Evolutionary conservation across 2,329 filamentous ascomycete genomes (phyloP).

Genomic region (Cercospora canescens): DNA sequence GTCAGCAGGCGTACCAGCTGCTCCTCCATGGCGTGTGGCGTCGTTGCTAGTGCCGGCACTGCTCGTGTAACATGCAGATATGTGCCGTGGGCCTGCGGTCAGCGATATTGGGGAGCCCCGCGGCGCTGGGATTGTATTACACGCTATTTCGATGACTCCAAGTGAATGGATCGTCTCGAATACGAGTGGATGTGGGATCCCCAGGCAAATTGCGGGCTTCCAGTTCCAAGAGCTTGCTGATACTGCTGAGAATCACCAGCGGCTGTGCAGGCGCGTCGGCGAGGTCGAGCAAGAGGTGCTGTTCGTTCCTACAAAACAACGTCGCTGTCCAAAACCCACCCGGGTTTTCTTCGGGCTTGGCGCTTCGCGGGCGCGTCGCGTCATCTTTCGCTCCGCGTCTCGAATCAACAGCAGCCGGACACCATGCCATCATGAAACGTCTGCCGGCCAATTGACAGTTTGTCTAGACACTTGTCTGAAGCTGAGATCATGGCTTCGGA

Average conservation of each 20-base stretch:
- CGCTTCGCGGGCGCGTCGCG: background rate
- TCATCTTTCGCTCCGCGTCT: background rate
- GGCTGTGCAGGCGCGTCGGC: background rate
- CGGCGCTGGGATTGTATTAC: background rate
- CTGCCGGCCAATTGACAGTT: background rate
- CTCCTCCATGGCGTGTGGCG: constrained; percentile 71
- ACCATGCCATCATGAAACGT: background rate
- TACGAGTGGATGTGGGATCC: background rate
- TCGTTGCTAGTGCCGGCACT: constrained; percentile 14
- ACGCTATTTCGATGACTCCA: constrained; percentile 1
- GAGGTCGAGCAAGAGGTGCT: background rate
- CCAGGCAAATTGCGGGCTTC: background rate
- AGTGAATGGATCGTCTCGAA: background rate
- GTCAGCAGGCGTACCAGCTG: constrained; percentile 85
- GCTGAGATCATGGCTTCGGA: constrained; percentile 24
- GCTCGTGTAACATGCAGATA: constrained; percentile 19
- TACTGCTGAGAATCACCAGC: background rate
- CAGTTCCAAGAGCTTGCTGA: background rate
- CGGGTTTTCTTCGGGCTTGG: background rate
- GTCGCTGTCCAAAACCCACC: background rate
- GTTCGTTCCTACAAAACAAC: background rate
- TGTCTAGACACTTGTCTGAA: background rate
- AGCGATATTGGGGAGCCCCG: background rate
- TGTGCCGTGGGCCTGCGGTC: background rate
- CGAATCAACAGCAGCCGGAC: background rate